Evolutionary conservation across 768 basidiomycete genomes (phyloP).

Genomic region (Tulasnella sp.): DNA sequence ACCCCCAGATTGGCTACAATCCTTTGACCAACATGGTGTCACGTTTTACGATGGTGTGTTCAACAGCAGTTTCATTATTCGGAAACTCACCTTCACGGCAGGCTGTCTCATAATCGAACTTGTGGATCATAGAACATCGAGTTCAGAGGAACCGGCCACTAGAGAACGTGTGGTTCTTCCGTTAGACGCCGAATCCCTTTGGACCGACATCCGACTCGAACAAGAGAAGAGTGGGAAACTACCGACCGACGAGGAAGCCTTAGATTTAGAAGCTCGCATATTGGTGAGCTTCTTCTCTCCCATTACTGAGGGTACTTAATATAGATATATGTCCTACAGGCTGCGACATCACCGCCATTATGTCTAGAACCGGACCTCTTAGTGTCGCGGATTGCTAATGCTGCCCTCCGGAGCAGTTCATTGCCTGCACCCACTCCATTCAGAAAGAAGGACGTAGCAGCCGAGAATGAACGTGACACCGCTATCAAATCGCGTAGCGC

Average conservation of each 20-base stretch:
- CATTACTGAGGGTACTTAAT: neutral
- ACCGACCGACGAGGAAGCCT: slow-evolving; percentile 46
- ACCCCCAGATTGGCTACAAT: slow-evolving; percentile 72
- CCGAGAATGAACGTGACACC: slow-evolving; percentile 66
- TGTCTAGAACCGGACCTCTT: slow-evolving; percentile 73
- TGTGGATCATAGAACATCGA: slow-evolving; percentile 48
- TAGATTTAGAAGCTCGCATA: slow-evolving; percentile 62
- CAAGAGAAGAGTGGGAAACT: slow-evolving; percentile 42
- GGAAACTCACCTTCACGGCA: slow-evolving; percentile 24
- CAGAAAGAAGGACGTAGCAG: slow-evolving; percentile 59
- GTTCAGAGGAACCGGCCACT: slow-evolving; percentile 36
- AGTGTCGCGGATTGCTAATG: slow-evolving; percentile 63
- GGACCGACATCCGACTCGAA: slow-evolving; percentile 58
- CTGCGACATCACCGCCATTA: slow-evolving; percentile 60
- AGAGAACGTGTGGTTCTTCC: slow-evolving; percentile 60
- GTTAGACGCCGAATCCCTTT: slow-evolving; percentile 64
- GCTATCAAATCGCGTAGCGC: slow-evolving; percentile 55
- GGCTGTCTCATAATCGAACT: slow-evolving; percentile 81
- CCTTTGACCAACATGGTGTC: slow-evolving; percentile 58
- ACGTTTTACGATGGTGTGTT: slow-evolving; percentile 70
- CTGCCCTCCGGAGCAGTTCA: slow-evolving; percentile 57
- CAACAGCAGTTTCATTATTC: neutral
- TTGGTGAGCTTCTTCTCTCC: slow-evolving; percentile 28
- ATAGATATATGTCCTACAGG: slow-evolving; percentile 31
- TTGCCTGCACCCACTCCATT: slow-evolving; percentile 45